Evolutionary conservation across 2,329 filamentous ascomycete genomes (phyloP).

Genomic region (Decorospora gaudefroyi): DNA sequence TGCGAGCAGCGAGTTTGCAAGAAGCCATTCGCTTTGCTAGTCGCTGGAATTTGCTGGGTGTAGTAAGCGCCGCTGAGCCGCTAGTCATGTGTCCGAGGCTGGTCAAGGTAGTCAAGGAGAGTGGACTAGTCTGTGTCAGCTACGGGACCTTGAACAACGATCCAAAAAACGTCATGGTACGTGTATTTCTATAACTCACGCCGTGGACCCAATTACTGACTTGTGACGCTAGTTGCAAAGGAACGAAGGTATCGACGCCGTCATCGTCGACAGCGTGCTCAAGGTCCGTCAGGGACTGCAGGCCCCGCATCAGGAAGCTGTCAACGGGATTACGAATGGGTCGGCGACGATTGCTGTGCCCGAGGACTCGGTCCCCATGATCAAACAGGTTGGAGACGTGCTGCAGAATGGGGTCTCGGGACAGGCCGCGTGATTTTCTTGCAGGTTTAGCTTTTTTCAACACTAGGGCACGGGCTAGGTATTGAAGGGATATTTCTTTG

Average conservation of each 20-base stretch:
- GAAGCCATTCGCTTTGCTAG: conserved; percentile 94
- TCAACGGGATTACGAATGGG: conserved; percentile 4
- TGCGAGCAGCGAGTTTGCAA: conserved; percentile 87
- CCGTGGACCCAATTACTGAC: conserved; percentile 9
- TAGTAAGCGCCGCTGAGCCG: conserved; percentile 86
- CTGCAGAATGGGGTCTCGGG: background rate
- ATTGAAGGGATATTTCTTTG: too few relatives aligned
- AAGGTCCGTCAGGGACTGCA: conserved; percentile 90
- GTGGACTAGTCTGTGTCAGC: conserved; percentile 88
- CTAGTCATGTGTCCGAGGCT: conserved; percentile 86
- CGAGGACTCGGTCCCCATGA: conserved; percentile 6
- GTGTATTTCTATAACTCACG: conserved; percentile 26
- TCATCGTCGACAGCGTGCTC: conserved; percentile 94
- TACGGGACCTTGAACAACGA: conserved; percentile 94
- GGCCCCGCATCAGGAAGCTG: conserved; percentile 24
- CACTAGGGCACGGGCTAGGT: too few relatives aligned
- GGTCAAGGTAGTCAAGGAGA: conserved; percentile 92
- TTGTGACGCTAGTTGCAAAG: conserved; percentile 74
- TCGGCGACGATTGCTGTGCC: conserved; percentile 13
- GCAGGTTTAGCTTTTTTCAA: too few relatives aligned
- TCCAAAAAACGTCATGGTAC: conserved; percentile 79
- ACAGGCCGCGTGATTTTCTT: too few relatives aligned
- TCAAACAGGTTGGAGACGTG: conserved; percentile 7
- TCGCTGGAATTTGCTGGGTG: conserved; percentile 90
- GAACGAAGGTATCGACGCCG: conserved; percentile 92